Conservation (phyloP, 2,329 filamentous ascomycete species). For the Trichothecium roseum region DNA sequence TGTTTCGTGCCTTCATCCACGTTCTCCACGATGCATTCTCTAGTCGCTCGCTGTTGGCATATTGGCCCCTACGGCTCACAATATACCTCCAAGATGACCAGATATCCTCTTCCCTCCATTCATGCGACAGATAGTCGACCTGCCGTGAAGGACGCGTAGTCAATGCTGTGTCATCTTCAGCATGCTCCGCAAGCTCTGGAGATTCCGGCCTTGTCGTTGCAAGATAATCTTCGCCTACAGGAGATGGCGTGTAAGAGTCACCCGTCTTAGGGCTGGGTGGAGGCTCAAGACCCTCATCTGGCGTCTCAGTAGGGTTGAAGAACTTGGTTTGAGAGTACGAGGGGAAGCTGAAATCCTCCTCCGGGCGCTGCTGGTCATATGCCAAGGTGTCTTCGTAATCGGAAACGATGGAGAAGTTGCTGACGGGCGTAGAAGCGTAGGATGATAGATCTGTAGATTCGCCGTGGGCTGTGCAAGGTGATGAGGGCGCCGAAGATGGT, state of each 20-base stretch:
- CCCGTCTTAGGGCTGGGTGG: slow-evolving; percentile 38
- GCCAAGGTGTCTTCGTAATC: slow-evolving; percentile 40
- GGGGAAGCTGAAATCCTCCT: slow-evolving; percentile 35
- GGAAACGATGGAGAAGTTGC: slow-evolving; percentile 51
- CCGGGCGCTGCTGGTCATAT: slow-evolving; percentile 32
- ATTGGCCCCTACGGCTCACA: slow-evolving; percentile 65
- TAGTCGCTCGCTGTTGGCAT: slow-evolving; percentile 69
- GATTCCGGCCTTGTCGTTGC: slow-evolving; percentile 49
- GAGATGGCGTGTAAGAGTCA: slow-evolving; percentile 41
- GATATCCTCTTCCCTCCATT: slow-evolving; percentile 92
- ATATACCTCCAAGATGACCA: slow-evolving; percentile 97
- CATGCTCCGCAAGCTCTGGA: slow-evolving; percentile 45
- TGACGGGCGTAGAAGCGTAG: slow-evolving; percentile 51
- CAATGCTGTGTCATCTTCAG: slow-evolving; percentile 72
- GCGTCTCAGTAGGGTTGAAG: slow-evolving; percentile 21
- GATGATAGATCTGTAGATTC: slow-evolving; percentile 47
- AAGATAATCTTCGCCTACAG: slow-evolving; percentile 42
- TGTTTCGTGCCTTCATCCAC: slow-evolving; percentile 88
- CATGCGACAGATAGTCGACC: slow-evolving; percentile 90
- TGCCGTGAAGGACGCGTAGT: slow-evolving; percentile 69
- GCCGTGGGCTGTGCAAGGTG: slow-evolving; percentile 38
- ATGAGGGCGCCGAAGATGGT: slow-evolving; percentile 45
- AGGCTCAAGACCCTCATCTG: slow-evolving; percentile 33
- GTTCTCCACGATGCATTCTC: slow-evolving; percentile 97
- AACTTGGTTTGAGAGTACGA: slow-evolving; percentile 36